phyloP scores from a whole-genome alignment of 129 eudicot genomes.

The Flaveria linearis region DNA sequence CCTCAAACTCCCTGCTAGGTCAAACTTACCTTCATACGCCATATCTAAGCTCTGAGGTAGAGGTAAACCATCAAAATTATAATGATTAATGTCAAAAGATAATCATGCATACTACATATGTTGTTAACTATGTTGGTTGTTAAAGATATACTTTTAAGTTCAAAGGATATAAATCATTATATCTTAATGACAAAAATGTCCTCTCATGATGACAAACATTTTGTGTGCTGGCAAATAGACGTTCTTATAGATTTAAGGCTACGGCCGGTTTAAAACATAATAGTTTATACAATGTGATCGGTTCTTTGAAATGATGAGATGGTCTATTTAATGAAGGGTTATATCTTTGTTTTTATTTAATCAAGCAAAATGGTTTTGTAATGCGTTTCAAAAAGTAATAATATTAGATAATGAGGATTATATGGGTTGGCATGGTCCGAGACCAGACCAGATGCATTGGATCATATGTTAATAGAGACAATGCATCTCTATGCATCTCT shows the following conservation, averaged over 20 bases:
- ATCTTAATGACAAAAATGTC: neutral
- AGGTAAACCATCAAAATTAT: conserved; percentile 1
- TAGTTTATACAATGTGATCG: neutral
- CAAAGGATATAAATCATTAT: neutral
- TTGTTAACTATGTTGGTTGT: conserved; percentile 2
- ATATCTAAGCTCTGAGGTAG: conserved; percentile 75
- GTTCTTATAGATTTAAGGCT: neutral
- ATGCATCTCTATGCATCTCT: too few relatives aligned
- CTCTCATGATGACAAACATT: neutral
- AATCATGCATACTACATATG: conserved; percentile 1
- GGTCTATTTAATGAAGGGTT: neutral
- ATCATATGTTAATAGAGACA: too few relatives aligned
- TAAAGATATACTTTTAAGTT: neutral
- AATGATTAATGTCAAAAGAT: conserved; percentile 3
- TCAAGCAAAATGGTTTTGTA: too few relatives aligned
- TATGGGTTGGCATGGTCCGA: too few relatives aligned
- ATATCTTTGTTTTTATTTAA: too few relatives aligned
- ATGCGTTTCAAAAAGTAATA: too few relatives aligned
- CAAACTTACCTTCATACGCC: conserved; percentile 70
- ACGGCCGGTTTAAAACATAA: too few relatives aligned
- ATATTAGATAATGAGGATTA: too few relatives aligned
- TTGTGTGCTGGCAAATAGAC: too few relatives aligned
- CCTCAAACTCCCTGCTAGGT: conserved; percentile 67
- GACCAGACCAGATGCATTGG: too few relatives aligned
- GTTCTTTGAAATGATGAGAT: neutral